A percentile compares a stretch with the other conserved stretches of the same genome.
phyloP scores from a whole-genome alignment of 306 rosid genomes.

The Corylus americana region DNA sequence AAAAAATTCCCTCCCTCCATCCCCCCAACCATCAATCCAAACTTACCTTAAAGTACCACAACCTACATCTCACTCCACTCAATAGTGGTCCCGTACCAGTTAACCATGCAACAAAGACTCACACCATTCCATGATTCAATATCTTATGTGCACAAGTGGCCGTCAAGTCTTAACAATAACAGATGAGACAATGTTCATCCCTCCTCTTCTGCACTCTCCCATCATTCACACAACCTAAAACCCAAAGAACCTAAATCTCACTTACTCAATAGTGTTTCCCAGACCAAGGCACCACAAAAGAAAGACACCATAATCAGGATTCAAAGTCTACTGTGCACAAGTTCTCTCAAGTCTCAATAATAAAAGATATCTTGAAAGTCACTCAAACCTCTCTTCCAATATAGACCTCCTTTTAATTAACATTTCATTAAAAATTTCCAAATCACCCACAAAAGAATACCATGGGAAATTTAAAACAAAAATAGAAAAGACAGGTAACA shows the following conservation, averaged over 20 bases:
- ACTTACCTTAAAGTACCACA: neutral
- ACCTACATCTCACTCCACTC: neutral
- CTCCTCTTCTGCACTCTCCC: neutral
- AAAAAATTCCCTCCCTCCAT: neutral
- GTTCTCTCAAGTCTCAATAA: neutral
- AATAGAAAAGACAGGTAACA: neutral
- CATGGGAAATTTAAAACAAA: neutral
- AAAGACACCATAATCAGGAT: neutral
- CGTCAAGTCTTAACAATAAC: neutral
- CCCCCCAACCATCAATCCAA: neutral
- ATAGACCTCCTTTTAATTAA: neutral
- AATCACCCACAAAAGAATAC: slow-evolving; percentile 4
- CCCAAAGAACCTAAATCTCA: neutral
- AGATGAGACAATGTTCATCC: neutral
- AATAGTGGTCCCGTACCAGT: slow-evolving; percentile 2
- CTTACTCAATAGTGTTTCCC: neutral
- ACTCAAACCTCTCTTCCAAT: slow-evolving; percentile 3
- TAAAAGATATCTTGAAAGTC: neutral
- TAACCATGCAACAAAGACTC: neutral
- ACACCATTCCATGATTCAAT: slow-evolving; percentile 10
- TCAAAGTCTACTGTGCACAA: neutral
- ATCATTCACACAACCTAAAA: neutral
- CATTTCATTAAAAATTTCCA: neutral
- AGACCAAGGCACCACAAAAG: neutral
- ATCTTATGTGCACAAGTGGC: neutral